Percentiles rank a stretch among this genome's conserved stretches.
phyloP scores from a whole-genome alignment of 2,329 filamentous ascomycete genomes.

The Anisogramma anomala region DNA sequence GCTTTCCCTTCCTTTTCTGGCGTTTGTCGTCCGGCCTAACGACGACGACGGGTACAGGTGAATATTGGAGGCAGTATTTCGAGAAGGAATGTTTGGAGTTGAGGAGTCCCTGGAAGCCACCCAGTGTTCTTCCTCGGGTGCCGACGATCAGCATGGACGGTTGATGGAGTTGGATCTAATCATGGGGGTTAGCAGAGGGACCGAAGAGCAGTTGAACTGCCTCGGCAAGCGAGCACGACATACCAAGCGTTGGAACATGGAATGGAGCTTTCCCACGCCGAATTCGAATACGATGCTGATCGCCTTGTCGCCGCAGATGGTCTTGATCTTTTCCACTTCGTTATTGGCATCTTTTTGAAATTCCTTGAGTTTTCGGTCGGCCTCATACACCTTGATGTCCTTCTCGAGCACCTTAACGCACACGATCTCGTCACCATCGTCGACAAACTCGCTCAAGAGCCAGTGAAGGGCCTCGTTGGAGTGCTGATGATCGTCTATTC shows the following conservation, averaged over 20 bases:
- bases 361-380: constrained; percentile 33
- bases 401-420: constrained; percentile 83
- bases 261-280: constrained; percentile 77
- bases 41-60: constrained; percentile 84
- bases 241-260: constrained; percentile 84
- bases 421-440: constrained; percentile 87
- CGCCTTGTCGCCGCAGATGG: constrained; percentile 67
- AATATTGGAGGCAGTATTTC: constrained; percentile 91
- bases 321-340: constrained; percentile 64
- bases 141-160: constrained; percentile 86
- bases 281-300: constrained; percentile 81
- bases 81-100: constrained; percentile 72
- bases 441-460: constrained; percentile 82
- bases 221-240: constrained; percentile 18
- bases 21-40: constrained; percentile 80
- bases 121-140: constrained; percentile 71
- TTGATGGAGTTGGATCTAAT: constrained; percentile 79
- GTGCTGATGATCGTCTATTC: constrained; percentile 82
- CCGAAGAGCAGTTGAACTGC: background rate
- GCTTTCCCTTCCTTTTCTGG: constrained; percentile 80
- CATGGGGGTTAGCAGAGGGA: constrained; percentile 1
- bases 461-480: constrained; percentile 87
- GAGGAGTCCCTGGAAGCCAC: constrained; percentile 74
- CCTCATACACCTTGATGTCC: constrained; percentile 56
- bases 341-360: constrained; percentile 67